Percentiles rank a stretch among this genome's conserved stretches.
Evolutionary conservation across 139 green algal species (phyloP).

Genomic region (Chloropicon primus): DNA sequence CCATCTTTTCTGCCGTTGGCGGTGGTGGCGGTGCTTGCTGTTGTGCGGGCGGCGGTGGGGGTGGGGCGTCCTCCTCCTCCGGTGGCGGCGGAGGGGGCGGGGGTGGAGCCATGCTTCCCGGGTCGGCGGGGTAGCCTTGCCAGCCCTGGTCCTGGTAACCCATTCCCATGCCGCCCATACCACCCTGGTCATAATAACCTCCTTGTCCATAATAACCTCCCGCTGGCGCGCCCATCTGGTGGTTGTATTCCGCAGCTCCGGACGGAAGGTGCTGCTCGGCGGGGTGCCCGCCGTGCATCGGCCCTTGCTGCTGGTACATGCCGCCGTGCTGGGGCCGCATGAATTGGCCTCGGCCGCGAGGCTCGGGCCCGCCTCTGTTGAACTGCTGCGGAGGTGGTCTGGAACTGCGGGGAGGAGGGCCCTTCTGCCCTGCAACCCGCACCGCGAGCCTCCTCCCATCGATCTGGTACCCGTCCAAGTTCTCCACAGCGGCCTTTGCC

Average conservation of each 20-base stretch:
- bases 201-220: neutral
- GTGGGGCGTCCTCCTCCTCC: neutral
- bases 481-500: slow-evolving; percentile 33
- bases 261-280: neutral
- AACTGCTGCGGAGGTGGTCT: neutral
- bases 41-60: neutral
- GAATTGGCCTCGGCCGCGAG: neutral
- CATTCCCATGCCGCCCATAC: neutral
- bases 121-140: neutral
- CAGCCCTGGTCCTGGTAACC: neutral
- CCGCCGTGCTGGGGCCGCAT: neutral
- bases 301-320: neutral
- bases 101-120: neutral
- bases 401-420: neutral
- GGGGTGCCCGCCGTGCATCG: neutral
- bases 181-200: neutral
- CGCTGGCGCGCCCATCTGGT: neutral
- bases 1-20: neutral
- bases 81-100: neutral
- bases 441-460: neutral
- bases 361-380: no score
- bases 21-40: neutral
- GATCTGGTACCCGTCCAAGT: slow-evolving; percentile 11
- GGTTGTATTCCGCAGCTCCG: neutral
- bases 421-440: neutral